Conservation (phyloP, 192 early-diverging fungal genomes). For the Coemansia sp. region DNA sequence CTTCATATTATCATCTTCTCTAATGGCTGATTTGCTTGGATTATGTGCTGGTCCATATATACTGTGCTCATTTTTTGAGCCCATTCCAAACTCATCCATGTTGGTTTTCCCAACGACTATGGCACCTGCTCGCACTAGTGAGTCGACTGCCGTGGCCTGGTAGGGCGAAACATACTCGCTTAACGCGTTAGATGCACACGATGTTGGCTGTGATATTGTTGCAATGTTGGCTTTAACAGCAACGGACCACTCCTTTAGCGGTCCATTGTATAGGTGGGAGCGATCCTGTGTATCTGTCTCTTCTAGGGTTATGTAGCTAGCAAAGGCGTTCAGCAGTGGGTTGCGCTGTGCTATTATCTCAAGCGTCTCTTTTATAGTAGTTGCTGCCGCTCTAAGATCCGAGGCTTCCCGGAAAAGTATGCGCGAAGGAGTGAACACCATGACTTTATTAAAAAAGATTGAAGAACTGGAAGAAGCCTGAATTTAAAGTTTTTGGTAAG, state of each 20-base stretch:
- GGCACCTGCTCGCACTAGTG: conserved; percentile 63
- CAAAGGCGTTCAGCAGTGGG: conserved; percentile 26
- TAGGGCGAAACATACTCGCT: conserved; percentile 47
- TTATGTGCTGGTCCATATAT: conserved; percentile 42
- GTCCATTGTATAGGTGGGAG: conserved; percentile 10
- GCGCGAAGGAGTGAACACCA: conserved; percentile 1
- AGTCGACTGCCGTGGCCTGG: conserved; percentile 69
- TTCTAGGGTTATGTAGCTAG: neutral
- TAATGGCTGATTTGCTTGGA: conserved; percentile 5
- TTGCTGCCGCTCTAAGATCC: neutral
- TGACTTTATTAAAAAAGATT: neutral
- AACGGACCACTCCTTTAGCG: conserved; percentile 67
- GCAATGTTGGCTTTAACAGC: conserved; percentile 85
- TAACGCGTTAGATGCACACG: conserved; percentile 77
- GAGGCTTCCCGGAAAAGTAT: conserved; percentile 1
- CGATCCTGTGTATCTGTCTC: neutral
- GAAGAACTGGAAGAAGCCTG: no score
- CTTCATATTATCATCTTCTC: neutral
- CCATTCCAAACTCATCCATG: conserved; percentile 99
- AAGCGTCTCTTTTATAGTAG: conserved; percentile 18
- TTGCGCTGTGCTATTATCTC: conserved; percentile 20
- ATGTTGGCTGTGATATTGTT: conserved; percentile 60
- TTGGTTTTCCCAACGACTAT: conserved; percentile 80
- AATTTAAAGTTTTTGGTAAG: no score
- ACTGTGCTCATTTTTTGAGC: conserved; percentile 51